Evolutionary conservation across 331 rosid species (phyloP).

Genomic region (Pyrus hybrid): DNA sequence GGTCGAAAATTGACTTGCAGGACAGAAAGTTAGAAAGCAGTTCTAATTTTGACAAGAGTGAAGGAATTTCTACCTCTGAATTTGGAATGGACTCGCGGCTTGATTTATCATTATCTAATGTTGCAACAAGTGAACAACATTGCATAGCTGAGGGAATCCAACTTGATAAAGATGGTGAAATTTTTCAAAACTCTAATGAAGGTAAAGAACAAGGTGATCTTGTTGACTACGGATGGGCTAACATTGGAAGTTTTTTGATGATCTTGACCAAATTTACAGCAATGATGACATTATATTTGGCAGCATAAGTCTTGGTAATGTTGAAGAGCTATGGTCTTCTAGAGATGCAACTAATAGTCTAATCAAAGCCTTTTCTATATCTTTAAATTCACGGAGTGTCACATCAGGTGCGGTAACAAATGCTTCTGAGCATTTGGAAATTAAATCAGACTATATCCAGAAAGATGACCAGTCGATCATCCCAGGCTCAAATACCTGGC

Average conservation of each 20-base stretch:
- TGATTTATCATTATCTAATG: slow-evolving; percentile 44
- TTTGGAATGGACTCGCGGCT: slow-evolving; percentile 41
- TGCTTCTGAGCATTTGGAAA: slow-evolving; percentile 32
- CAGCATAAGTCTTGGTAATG: too few relatives aligned
- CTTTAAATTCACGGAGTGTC: slow-evolving; percentile 26
- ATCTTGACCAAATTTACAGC: slow-evolving; percentile 79
- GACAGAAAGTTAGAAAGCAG: slow-evolving; percentile 39
- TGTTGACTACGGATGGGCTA: slow-evolving; percentile 81
- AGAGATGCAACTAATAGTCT: too few relatives aligned
- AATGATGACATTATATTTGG: too few relatives aligned
- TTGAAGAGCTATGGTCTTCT: too few relatives aligned
- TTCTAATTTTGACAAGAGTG: slow-evolving; percentile 31
- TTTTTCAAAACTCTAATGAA: slow-evolving; percentile 39
- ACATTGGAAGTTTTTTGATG: slow-evolving; percentile 93
- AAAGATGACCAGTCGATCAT: slow-evolving; percentile 30
- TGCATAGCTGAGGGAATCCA: slow-evolving; percentile 36
- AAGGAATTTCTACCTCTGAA: slow-evolving; percentile 37
- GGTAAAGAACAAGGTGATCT: slow-evolving; percentile 71
- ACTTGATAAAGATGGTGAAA: slow-evolving; percentile 42
- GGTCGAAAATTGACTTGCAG: slow-evolving; percentile 31
- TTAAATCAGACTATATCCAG: slow-evolving; percentile 41
- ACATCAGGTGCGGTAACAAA: slow-evolving; percentile 23
- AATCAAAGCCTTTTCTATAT: too few relatives aligned
- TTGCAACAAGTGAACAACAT: slow-evolving; percentile 37
- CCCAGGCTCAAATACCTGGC: neutral